Evolutionary conservation across 2,329 filamentous ascomycete genomes (phyloP), one percentile per base, ranked within the genome.

Genomic region (Hansfordia pulvinata): DNA sequence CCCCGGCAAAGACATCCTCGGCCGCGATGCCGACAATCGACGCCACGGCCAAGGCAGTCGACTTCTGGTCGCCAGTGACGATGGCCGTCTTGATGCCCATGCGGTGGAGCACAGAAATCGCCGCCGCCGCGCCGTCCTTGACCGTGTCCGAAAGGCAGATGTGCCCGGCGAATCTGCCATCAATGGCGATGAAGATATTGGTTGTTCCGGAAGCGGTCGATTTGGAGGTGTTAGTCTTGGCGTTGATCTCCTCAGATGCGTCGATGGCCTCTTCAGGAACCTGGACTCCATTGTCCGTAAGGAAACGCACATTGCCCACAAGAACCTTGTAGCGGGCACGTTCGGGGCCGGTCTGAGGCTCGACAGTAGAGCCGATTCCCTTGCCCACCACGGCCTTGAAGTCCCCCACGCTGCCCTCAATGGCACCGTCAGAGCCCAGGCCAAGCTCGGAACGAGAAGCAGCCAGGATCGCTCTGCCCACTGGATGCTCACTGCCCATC

Each of bases 401-500:
- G 18, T 93, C 79, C 29, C 81, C 83, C 20, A 93, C 67, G 37
- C 71, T 82, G 25, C 90, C 90, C 32, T 92, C 80, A 17, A 96
- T 66, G 11, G 74, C 69, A 6, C 69, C 77, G 31, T 92, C 84
- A 2, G 62, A 50, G 10, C 71, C 74, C 20, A 93, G 52, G 4
- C 73, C 74, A 7, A 94, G 71, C 46, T 88, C 72, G 2, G 69
- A 60, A 40, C 82, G 86, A 4, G 88, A 85, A 16, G 75, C 74
- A 2, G 57, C 54, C 5, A 93, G 60, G 27, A 96, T 81, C 10
- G 90, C 88, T 42, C 76, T 83, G n/a, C 86, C 90, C 30, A 96
- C 81, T 1, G 90, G 90, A 46, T 98, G 90, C 53, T 98, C 90
- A 44, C 84, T 93, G 37, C 83, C 81, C 69, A 85, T 85, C 56